Evolutionary conservation across 345 rosid species (phyloP).

Genomic region (Camelina sativa): DNA sequence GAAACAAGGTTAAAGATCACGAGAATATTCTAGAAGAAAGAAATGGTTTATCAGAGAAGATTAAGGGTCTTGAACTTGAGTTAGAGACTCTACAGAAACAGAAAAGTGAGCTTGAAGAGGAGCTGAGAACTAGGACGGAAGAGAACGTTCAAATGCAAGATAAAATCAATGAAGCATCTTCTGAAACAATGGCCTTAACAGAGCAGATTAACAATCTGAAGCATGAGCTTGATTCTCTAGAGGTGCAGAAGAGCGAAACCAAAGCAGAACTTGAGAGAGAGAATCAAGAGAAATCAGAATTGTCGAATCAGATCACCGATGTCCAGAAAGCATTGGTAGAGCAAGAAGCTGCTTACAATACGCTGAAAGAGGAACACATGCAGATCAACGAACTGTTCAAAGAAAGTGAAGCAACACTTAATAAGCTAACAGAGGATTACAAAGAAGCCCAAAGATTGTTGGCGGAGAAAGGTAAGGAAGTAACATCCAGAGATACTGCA

Average conservation of each 20-base stretch:
- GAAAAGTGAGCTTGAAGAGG: slow-evolving; percentile 57
- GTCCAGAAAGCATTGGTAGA: slow-evolving; percentile 48
- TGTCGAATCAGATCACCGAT: slow-evolving; percentile 44
- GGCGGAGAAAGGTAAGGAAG: slow-evolving; percentile 49
- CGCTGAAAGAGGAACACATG: slow-evolving; percentile 54
- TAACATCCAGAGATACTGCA: slow-evolving; percentile 52
- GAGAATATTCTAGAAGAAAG: slow-evolving; percentile 53
- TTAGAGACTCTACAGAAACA: slow-evolving; percentile 52
- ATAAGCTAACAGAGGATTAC: slow-evolving; percentile 48
- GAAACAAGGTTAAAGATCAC: slow-evolving; percentile 45
- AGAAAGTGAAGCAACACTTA: slow-evolving; percentile 45
- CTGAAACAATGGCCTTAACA: slow-evolving; percentile 51
- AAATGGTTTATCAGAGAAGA: slow-evolving; percentile 48
- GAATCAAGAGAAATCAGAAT: slow-evolving; percentile 60
- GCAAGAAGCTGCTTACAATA: slow-evolving; percentile 46
- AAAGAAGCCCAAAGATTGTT: slow-evolving; percentile 48
- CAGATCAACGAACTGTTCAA: slow-evolving; percentile 45
- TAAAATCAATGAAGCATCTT: slow-evolving; percentile 52
- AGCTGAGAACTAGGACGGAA: slow-evolving; percentile 42
- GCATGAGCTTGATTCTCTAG: slow-evolving; percentile 58
- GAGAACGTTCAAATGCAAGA: slow-evolving; percentile 49
- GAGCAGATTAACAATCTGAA: slow-evolving; percentile 51
- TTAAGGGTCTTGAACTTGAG: slow-evolving; percentile 49
- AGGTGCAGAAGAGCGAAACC: slow-evolving; percentile 48
- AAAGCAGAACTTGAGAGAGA: slow-evolving; percentile 56